Conservation (phyloP, 257 asterid species). For the Przewalskia tangutica region DNA sequence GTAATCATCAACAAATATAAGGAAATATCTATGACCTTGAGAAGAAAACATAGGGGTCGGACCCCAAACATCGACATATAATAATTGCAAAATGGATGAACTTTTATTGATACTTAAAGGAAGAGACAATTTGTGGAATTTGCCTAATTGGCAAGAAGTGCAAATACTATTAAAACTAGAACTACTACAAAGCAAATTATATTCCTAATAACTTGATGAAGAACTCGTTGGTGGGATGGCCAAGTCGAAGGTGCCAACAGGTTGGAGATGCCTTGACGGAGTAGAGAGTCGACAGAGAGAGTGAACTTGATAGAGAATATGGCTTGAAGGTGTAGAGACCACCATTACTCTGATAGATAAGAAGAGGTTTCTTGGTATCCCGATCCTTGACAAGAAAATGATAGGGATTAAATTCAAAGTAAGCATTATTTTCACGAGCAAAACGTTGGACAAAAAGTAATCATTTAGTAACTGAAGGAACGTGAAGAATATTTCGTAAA, state of each 20-base stretch:
- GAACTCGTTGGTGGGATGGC: not conserved
- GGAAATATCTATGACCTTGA: not conserved
- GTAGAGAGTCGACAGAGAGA: not conserved
- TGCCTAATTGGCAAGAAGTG: not conserved
- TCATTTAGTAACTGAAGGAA: not conserved
- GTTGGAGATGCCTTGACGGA: not conserved
- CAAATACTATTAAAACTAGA: not conserved
- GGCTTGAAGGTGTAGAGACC: not conserved
- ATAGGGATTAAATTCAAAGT: not conserved
- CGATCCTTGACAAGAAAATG: not conserved
- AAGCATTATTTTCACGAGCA: not conserved
- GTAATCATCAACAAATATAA: not conserved
- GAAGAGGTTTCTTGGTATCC: not conserved
- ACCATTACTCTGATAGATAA: not conserved
- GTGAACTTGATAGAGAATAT: not conserved
- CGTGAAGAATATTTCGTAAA: not conserved
- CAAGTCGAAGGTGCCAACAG: not conserved
- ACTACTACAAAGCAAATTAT: not conserved
- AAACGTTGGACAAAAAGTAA: too few species aligned
- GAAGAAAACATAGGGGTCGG: not conserved
- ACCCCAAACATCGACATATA: not conserved
- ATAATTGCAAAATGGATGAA: not conserved
- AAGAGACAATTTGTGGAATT: not conserved
- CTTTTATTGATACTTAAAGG: not conserved
- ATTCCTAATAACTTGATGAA: not conserved